phyloP scores from a whole-genome alignment of 768 basidiomycete species.

The Plicaturopsis crispa region DNA sequence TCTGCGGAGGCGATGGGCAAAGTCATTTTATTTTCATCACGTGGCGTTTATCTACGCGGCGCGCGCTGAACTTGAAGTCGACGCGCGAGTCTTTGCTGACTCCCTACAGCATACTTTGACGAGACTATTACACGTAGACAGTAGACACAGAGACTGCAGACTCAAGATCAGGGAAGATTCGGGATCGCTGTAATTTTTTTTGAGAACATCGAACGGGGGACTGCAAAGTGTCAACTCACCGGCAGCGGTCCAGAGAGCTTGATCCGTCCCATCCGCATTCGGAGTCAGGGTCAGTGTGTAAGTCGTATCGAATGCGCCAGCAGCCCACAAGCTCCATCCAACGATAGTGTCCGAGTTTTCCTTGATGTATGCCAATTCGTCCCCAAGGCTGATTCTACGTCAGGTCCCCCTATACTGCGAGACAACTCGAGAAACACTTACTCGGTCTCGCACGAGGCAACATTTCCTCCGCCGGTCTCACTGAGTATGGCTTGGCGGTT shows the following conservation, averaged over 20 bases:
- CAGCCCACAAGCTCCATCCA: constrained; percentile 51
- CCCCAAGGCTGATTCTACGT: constrained; percentile 23
- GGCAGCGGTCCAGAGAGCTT: constrained; percentile 35
- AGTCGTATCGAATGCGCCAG: constrained; percentile 40
- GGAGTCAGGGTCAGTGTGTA: constrained; percentile 46
- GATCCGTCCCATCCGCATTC: constrained; percentile 36
- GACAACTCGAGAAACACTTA: constrained; percentile 15
- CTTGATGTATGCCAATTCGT: constrained; percentile 39
- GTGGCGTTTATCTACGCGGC: too few relatives aligned
- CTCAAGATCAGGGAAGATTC: constrained; percentile 21
- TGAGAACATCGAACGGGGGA: neutral
- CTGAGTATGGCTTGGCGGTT: constrained; percentile 34
- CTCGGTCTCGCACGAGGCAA: constrained; percentile 26
- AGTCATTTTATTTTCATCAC: too few relatives aligned
- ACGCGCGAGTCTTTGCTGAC: too few relatives aligned
- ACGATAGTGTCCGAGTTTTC: constrained; percentile 30
- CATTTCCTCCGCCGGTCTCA: constrained; percentile 39
- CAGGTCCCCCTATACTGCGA: constrained; percentile 9
- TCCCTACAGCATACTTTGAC: too few relatives aligned
- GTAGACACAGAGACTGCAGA: too few relatives aligned
- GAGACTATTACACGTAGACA: too few relatives aligned
- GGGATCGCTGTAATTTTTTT: constrained; percentile 16
- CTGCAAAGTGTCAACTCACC: constrained; percentile 19
- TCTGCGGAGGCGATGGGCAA: too few relatives aligned
- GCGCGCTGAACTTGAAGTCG: too few relatives aligned